Conservation (phyloP, 2,329 filamentous ascomycete genomes). For the Fusarium sp. region DNA sequence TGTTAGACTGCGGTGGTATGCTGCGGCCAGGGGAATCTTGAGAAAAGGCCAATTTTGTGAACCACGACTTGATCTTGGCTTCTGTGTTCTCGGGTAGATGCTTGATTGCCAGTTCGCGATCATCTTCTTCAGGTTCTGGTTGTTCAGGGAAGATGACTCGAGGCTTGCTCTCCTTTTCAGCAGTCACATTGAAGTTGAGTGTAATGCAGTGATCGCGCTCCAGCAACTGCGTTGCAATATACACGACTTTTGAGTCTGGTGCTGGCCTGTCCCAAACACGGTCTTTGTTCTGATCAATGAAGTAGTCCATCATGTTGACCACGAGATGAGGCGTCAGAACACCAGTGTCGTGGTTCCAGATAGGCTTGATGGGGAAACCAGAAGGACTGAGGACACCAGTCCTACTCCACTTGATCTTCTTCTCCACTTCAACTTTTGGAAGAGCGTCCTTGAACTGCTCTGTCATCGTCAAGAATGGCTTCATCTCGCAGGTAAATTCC, state of each 20-base stretch:
- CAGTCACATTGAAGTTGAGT: background rate
- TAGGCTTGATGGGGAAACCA: background rate
- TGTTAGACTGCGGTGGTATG: background rate
- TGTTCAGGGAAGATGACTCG: background rate
- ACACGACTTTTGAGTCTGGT: background rate
- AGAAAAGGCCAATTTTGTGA: background rate
- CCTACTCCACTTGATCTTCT: background rate
- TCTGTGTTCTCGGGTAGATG: background rate
- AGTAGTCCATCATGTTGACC: background rate
- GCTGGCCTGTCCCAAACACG: background rate
- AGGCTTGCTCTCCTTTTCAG: background rate
- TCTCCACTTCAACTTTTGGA: background rate
- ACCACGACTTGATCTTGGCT: background rate
- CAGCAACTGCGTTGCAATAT: background rate
- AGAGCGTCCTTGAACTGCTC: background rate
- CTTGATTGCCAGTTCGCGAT: background rate
- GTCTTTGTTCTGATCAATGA: background rate
- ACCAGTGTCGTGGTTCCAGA: background rate
- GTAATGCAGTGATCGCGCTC: background rate
- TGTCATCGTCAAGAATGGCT: background rate
- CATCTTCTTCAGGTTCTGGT: background rate
- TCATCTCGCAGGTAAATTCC: background rate
- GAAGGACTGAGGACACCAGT: background rate
- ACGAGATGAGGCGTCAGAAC: background rate
- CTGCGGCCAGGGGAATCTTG: background rate